Conservation (phyloP, 2,329 filamentous ascomycete species). For the Arthroderma uncinatum region DNA sequence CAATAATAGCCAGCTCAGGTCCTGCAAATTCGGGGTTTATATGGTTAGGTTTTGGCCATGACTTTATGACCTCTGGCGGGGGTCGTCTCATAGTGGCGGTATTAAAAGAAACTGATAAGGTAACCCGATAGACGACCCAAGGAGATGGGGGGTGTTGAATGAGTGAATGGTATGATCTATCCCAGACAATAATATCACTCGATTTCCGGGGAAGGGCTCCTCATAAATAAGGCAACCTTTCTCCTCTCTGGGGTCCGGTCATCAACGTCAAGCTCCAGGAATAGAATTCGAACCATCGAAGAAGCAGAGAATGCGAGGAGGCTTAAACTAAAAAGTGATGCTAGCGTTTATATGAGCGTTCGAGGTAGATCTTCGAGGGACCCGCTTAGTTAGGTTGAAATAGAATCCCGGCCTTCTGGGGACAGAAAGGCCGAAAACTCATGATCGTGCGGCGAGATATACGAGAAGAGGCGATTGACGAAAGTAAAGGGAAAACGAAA, state of each 20-base stretch:
- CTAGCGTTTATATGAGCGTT: neutral
- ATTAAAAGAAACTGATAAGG: neutral
- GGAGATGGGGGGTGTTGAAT: neutral
- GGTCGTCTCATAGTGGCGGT: conserved; percentile 14
- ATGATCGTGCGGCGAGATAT: neutral
- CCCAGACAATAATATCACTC: neutral
- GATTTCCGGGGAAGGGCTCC: neutral
- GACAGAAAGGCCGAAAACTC: neutral
- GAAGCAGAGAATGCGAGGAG: neutral
- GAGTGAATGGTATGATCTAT: neutral
- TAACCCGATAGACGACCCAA: neutral
- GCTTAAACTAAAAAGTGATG: neutral
- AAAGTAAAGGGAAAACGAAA: neutral
- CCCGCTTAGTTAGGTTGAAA: neutral
- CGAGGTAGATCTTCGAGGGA: neutral
- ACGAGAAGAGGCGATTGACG: neutral
- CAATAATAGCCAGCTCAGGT: conserved; percentile 18
- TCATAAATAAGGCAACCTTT: neutral
- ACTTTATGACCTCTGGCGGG: conserved; percentile 12
- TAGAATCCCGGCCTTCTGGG: neutral
- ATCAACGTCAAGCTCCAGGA: neutral
- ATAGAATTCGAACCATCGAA: neutral
- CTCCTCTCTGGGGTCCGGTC: neutral
- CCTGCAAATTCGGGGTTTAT: conserved; percentile 21
- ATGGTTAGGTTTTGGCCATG: conserved; percentile 26